A percentile compares a stretch with the other conserved stretches of the same genome.
Evolutionary conservation across 2,329 filamentous ascomycete species (phyloP).

Genomic region (Diaporthe sp.): DNA sequence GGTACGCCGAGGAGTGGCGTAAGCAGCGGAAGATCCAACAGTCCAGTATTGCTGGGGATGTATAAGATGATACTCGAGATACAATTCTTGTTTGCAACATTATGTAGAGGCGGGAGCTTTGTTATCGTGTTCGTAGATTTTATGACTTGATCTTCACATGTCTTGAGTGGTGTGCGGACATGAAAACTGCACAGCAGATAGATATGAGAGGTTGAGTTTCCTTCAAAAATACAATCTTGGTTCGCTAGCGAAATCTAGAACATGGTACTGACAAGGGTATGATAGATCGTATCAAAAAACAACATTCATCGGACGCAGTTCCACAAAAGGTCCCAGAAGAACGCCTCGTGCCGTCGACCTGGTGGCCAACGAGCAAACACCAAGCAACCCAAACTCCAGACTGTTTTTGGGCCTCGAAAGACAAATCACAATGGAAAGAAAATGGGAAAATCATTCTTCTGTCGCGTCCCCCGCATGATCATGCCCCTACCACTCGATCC

Average conservation of each 20-base stretch:
- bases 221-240: background rate
- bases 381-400: background rate
- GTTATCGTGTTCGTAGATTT: too few species aligned
- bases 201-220: background rate
- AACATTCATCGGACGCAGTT: background rate
- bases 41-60: background rate
- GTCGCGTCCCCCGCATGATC: background rate
- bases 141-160: background rate
- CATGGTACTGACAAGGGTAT: background rate
- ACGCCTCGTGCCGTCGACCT: background rate
- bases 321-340: background rate
- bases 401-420: background rate
- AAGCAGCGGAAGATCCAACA: background rate
- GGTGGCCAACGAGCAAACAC: background rate
- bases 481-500: background rate
- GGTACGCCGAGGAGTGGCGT: slow-evolving; percentile 12
- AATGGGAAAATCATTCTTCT: background rate
- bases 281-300: background rate
- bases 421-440: background rate
- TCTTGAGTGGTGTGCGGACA: background rate
- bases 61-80: background rate
- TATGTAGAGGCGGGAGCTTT: background rate
- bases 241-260: background rate
- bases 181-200: too few species aligned
- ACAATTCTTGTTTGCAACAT: background rate